Base-by-base conservation (phyloP, 768 basidiomycete species). In the Pleurotus djamor region DNA sequence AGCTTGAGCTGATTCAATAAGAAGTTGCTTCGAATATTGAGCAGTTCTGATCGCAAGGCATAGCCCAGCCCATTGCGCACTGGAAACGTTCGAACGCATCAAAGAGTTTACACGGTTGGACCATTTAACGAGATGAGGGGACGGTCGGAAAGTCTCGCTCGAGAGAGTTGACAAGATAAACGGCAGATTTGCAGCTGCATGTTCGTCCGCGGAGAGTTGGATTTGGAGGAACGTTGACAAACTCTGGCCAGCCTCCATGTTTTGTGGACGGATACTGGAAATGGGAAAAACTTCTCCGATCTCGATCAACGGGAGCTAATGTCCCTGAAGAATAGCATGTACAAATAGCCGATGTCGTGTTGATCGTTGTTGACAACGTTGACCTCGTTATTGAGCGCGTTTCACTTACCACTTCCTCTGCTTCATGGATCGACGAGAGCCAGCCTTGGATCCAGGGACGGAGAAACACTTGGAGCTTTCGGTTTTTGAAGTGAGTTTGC, bases 21-120 rank as follows among this genome's bases (percentile, higher is more conserved):
- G 84, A 6, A 86, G 62, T 9, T 70, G 67, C 66, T 75, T 84
- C 1, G 88, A 91, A 43, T 84, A 68, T 21, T 77, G 63, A 0
- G 87, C 81, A 8, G 87, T 87, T 63, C 83, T 85, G 64, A 86
- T 75, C 1, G 92, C 92, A 49, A 94, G 71, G 64, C 84, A 89
- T 36, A 93, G 75, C 7, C 90, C 92, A 17, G 88, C 86, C 92
- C 92, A 94, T 59, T 89, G 83, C 55, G 83, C 85, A 44, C 83
- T 87, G n/a, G 85, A 67, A 64, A 91, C 85, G 73, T 89, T 92
- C 14, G 92, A 87, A 66, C 89, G 87, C 51, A 94, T 75, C 55
- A 94, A 75, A 2, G 91, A 85, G 63, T 83, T 85, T 61, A 93
- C 76, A 59, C 92, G 81, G n/a, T 82, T 77, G 10, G 79, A 76